These are phyloP conservation scores for Morella rubra DNA, from an alignment of 306 rosid species.

Conservation along the genomic window DNA sequence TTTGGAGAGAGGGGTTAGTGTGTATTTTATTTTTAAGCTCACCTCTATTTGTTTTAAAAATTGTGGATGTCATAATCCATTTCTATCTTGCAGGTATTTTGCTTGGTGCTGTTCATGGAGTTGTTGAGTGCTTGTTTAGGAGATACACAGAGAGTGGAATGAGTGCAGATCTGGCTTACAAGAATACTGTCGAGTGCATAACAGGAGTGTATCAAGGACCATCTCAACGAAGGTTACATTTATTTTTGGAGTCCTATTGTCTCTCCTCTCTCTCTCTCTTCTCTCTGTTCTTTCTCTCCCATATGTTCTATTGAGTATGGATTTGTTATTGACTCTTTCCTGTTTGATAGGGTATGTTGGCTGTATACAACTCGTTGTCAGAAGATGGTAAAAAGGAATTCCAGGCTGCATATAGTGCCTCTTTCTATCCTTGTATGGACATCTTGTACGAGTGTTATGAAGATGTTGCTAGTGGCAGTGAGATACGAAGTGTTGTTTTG, in stretches of 20 bases:
- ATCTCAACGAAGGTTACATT: constrained; percentile 77
- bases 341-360: constrained; percentile 70
- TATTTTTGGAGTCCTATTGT: background rate
- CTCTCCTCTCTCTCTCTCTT: too few relatives aligned
- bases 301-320: background rate
- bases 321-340: constrained; percentile 1
- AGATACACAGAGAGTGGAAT: constrained; percentile 87
- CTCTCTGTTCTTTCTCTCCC: too few relatives aligned
- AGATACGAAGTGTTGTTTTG: constrained; percentile 91
- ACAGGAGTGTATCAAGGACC: constrained; percentile 81
- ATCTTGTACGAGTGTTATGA: constrained; percentile 95
- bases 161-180: constrained; percentile 86
- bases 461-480: constrained; percentile 84
- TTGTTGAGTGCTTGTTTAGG: constrained; percentile 89
- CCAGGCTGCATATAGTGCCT: constrained; percentile 90
- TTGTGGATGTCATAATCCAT: background rate
- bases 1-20: constrained; percentile 86
- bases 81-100: constrained; percentile 57
- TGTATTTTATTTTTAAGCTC: background rate
- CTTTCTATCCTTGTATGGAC: constrained; percentile 91
- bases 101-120: constrained; percentile 95
- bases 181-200: constrained; percentile 86
- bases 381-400: constrained; percentile 74
- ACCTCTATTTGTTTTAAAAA: background rate
- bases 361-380: constrained; percentile 73